Evolutionary conservation across 495 filamentous ascomycete species (phyloP), one percentile per base, ranked within the genome.

Genomic region (Xylaria sp.): DNA sequence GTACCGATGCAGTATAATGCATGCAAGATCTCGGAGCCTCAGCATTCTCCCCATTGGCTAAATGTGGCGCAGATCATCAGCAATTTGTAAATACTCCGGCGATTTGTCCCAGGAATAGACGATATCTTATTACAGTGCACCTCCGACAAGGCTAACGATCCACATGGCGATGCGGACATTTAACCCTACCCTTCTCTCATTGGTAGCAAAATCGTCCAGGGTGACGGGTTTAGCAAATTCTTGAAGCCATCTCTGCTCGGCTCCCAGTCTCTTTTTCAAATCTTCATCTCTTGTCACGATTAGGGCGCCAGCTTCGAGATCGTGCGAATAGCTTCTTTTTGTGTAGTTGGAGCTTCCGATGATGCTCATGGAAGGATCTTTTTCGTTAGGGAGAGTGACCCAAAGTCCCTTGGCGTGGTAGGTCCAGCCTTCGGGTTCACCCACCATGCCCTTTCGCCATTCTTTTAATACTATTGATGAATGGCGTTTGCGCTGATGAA

Each of bases 331-430:
- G 76, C 93, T 96, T 41, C 96, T 85, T 77, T 96, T 95, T 0
- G 96, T 99, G 80, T 98, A 99, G 78, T 99, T 99, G 52, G 92
- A 95, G 74, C 91, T 95, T 0, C 96, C 96, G 6, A 99, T 88
- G 3, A 98, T 83, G 31, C 89, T 95, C 31, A 97, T 86, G 62
- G 91, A 92, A 3, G 95, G 94, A 19, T 84, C 80, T 26, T 83
- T 75, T 61, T 83, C 79, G 12, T 80, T 77, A 0, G 90, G 90
- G 15, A 98, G 80, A 0, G 93, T 93, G 29, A 97, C 86, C 96
- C 96, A 99, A 2, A 99, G 84, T 0, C 96, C 96, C 81, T 99
- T 99, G 61, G 96, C 96, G 76, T 99, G 96, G 78, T 99, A 99
- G 0, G 95, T 97, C 96, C 96, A 99, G 2, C 93, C 97, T 21